These are phyloP conservation scores for Penicillium oxalicum DNA, from an alignment of 2,329 filamentous ascomycete species.

Conservation along the genomic window DNA sequence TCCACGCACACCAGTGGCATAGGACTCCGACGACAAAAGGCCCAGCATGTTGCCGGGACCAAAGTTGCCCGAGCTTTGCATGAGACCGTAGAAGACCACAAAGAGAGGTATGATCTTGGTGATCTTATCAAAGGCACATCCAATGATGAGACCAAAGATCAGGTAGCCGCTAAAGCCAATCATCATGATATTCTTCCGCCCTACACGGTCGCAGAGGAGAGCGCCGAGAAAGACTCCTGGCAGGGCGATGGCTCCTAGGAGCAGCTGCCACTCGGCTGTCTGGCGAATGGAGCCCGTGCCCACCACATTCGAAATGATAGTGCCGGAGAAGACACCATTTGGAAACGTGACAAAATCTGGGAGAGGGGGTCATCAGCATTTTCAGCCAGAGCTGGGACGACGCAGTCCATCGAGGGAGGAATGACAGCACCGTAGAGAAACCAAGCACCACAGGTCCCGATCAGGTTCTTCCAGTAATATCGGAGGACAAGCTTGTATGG, in stretches of 20 bases:
- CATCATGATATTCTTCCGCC: conserved; percentile 48
- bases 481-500: conserved; percentile 47
- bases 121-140: conserved; percentile 44
- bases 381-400: too few species aligned
- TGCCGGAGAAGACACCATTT: conserved; percentile 44
- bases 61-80: conserved; percentile 47
- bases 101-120: conserved; percentile 48
- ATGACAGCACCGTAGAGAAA: conserved; percentile 43
- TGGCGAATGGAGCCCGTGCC: conserved; percentile 35
- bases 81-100: conserved; percentile 48
- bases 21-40: conserved; percentile 47
- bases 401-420: neutral
- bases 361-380: neutral
- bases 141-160: conserved; percentile 49
- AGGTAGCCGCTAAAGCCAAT: conserved; percentile 47
- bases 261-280: conserved; percentile 47
- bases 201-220: conserved; percentile 44
- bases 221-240: conserved; percentile 49
- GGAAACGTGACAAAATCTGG: conserved; percentile 42
- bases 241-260: conserved; percentile 38
- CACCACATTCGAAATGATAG: conserved; percentile 40
- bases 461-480: conserved; percentile 52
- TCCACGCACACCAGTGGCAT: conserved; percentile 49
- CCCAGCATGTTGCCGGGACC: conserved; percentile 50
- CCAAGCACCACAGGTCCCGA: conserved; percentile 52